Evolutionary conservation across 768 basidiomycete genomes (phyloP), one percentile per base, ranked within the genome.

Genomic region (Vararia minispora): DNA sequence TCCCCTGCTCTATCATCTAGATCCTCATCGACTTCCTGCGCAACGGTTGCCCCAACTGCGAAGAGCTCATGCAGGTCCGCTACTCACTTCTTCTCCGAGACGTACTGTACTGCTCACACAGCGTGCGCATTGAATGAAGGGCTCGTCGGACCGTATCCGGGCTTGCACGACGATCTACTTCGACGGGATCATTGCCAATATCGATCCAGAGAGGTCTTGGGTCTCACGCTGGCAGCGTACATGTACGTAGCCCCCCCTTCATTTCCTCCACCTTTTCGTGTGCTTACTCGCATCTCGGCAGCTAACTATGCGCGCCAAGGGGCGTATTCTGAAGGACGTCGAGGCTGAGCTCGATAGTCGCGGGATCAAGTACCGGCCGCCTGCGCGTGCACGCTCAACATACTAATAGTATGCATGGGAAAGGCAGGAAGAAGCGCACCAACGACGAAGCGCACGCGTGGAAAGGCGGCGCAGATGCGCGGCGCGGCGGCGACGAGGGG

Each of bases 221-320:
- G 90, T 95, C 3, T 84, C 86, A 3, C 72, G 83, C 49, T 98
- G 91, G 90, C 91, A 98, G 58, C 64, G 91, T 55, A 88, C 82
- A 48, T 75, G 92, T 90, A 49, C 43, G 79, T 68, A 26, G 18
- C 8, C n/a, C n/a, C 33, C 37, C 18, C 37, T 29, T 29, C 33
- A n/a, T n/a, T n/a, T n/a, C n/a, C n/a, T n/a, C 33, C 28, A 17
- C 7, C 16, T 14, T 18, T 16, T 20, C 42, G 23, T 34, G 29
- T 14, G 24, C 35, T 20, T 35, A 34, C 28, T 30, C 38, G 33
- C 29, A 13, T 41, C 11, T 20, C 21, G 22, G 14, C 41, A 94
- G 92, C 86, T 45, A 90, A 89, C 60, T 86, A 87, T 52, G 78
- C 76, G 7, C 71, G 84, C 89, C 25, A 78, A 74, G 46, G 86